phyloP scores from a whole-genome alignment of 1,139 yeast species.

The Scheffersomyces illinoinensis region DNA sequence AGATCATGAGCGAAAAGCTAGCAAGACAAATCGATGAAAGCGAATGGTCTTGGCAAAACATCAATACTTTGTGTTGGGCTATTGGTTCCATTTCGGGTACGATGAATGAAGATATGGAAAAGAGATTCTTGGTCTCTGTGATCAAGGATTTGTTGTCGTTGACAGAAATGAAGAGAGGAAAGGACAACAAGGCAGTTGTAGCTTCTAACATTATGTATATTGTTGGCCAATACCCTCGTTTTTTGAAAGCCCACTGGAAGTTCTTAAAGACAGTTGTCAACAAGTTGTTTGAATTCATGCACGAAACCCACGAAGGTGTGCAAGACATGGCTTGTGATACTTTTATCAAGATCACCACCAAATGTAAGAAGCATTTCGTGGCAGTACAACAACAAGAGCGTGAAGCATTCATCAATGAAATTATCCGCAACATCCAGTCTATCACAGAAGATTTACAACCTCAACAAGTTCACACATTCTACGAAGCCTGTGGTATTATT shows the following conservation, averaged over 20 bases:
- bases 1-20: conserved; percentile 87
- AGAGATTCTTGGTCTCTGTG: conserved; percentile 86
- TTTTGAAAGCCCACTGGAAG: conserved; percentile 97
- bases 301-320: conserved; percentile 98
- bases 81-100: conserved; percentile 98
- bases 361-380: conserved; percentile 94
- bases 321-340: conserved; percentile 99
- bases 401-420: conserved; percentile 93
- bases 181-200: conserved; percentile 97
- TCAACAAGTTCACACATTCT: conserved; percentile 96
- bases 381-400: conserved; percentile 80
- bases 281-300: conserved; percentile 97
- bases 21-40: conserved; percentile 92
- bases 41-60: conserved; percentile 99
- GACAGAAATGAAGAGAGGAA: conserved; percentile 95
- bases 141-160: conserved; percentile 87
- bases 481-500: conserved; percentile 96
- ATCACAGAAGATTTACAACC: conserved; percentile 94
- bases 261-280: conserved; percentile 93
- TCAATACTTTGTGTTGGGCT: conserved; percentile 98
- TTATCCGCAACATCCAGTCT: conserved; percentile 75
- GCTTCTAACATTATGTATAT: conserved; percentile 99
- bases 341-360: conserved; percentile 89
- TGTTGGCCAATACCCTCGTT: conserved; percentile 98
- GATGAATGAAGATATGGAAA: conserved; percentile 97